These are phyloP conservation scores for Solanum hybrid DNA, from an alignment of 305 asterid species.

Conservation along the genomic window DNA sequence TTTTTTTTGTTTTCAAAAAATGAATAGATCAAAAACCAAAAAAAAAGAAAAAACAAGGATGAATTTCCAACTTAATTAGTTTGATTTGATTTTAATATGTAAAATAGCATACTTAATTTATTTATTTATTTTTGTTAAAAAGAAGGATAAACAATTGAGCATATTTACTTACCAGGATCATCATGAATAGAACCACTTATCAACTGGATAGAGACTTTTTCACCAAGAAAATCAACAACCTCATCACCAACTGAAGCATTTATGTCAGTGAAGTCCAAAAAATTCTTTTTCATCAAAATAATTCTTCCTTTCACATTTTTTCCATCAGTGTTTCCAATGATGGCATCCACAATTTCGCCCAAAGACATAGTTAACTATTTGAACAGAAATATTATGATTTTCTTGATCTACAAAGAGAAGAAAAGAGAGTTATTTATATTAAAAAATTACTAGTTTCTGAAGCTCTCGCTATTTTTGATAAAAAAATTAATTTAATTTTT, in stretches of 20 bases:
- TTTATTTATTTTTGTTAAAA: neutral
- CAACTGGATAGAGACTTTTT: conserved; percentile 38
- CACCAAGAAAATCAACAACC: conserved; percentile 30
- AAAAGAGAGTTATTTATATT: neutral
- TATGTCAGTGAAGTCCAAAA: conserved; percentile 19
- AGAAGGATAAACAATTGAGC: neutral
- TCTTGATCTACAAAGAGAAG: neutral
- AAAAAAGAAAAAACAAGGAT: neutral
- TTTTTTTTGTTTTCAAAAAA: neutral
- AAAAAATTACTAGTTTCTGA: neutral
- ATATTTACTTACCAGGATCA: neutral
- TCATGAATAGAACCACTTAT: conserved; percentile 4
- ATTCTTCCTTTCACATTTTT: conserved; percentile 52
- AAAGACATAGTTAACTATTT: neutral
- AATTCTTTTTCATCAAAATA: conserved; percentile 37
- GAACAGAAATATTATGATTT: neutral
- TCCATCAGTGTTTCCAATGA: conserved; percentile 16
- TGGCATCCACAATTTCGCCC: conserved; percentile 4
- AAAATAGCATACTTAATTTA: neutral
- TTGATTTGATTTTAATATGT: neutral
- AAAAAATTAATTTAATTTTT: too few species aligned
- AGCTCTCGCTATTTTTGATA: neutral
- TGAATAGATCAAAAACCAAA: neutral
- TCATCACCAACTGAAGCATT: conserved; percentile 29
- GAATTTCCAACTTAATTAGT: neutral